Conservation (phyloP, 2,329 filamentous ascomycete species). For the Volutella citrinella region DNA sequence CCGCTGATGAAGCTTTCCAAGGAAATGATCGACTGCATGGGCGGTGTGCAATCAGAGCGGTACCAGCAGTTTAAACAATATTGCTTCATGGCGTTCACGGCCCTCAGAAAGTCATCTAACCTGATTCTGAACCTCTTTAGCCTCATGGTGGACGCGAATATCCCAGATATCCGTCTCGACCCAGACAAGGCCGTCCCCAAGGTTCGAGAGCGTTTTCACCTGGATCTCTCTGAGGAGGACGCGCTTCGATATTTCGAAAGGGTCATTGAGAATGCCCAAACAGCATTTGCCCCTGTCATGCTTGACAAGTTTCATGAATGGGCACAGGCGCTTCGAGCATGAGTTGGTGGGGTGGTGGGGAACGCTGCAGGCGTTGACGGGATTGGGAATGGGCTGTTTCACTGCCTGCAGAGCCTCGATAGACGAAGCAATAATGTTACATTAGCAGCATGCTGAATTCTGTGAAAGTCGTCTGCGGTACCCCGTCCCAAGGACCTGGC, state of each 20-base stretch:
- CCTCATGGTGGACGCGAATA: conserved; percentile 96
- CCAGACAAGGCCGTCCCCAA: conserved; percentile 93
- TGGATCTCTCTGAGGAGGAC: conserved; percentile 90
- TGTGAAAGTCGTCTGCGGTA: too few species aligned
- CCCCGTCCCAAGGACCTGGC: too few species aligned
- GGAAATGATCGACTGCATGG: conserved; percentile 99
- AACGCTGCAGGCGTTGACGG: neutral
- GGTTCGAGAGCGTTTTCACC: conserved; percentile 89
- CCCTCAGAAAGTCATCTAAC: conserved; percentile 83
- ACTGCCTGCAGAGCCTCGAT: neutral
- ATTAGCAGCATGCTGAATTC: too few species aligned
- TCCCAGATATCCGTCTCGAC: conserved; percentile 89
- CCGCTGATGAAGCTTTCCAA: conserved; percentile 95
- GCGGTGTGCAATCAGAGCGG: conserved; percentile 74
- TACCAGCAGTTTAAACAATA: conserved; percentile 93
- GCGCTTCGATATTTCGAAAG: conserved; percentile 84
- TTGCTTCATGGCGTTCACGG: conserved; percentile 91
- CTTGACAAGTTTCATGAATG: conserved; percentile 94
- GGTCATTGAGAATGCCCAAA: conserved; percentile 86
- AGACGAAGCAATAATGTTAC: too few species aligned
- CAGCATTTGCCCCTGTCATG: conserved; percentile 85
- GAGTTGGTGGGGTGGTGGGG: conserved; percentile 13
- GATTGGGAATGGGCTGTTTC: neutral
- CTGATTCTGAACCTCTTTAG: conserved; percentile 94
- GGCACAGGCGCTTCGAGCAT: conserved; percentile 86